Evolutionary conservation across 495 filamentous ascomycete genomes (phyloP), one percentile per base, ranked within the genome.

Genomic region (Daldinia childiae): DNA sequence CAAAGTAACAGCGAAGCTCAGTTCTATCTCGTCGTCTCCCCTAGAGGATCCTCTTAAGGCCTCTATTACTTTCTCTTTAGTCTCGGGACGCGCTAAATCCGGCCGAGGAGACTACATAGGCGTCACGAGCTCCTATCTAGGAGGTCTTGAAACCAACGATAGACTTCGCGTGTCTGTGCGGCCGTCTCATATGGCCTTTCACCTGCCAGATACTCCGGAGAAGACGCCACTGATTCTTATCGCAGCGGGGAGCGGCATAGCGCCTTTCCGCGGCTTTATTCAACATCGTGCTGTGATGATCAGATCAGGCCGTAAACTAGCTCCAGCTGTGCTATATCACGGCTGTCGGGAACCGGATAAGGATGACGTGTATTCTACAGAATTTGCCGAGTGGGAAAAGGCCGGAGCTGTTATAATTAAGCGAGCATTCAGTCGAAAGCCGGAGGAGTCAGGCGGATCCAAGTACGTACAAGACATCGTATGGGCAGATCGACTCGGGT

Each of bases 191-290:
- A 83, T 82, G 77, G 80, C 87, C 64, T 93, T 93, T 82, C 88
- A 87, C 58, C 82, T 89, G 0, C 90, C 90, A 2, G 55, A 76
- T 0, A 84, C 89, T 72, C 76, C 85, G 0, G 79, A 81, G 11
- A 83, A 50, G 5, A 76, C 85, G 0, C 90, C 90, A 0, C 79
- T 92, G 70, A 87, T 91, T 68, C 88, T 91, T 82, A 77, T 89
- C 50, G 84, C 85, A 24, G 78, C 79, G 3, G 19, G 88, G 77
- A 50, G 87, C 74, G 60, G 89, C 0, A 78, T 91, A 26, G 88
- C 88, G 1, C 89, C 89, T 1, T 88, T 91, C 81, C 85, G 87
- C 4, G 87, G 87, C 11, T 91, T 91, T 71, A 69, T 90, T 12
- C 84, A 89, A 76, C 87, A 91, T 60, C 86, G 90, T 6, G 84